phyloP scores from a whole-genome alignment of 805 yeast species.

The Cyberlindnera galapagoensis region DNA sequence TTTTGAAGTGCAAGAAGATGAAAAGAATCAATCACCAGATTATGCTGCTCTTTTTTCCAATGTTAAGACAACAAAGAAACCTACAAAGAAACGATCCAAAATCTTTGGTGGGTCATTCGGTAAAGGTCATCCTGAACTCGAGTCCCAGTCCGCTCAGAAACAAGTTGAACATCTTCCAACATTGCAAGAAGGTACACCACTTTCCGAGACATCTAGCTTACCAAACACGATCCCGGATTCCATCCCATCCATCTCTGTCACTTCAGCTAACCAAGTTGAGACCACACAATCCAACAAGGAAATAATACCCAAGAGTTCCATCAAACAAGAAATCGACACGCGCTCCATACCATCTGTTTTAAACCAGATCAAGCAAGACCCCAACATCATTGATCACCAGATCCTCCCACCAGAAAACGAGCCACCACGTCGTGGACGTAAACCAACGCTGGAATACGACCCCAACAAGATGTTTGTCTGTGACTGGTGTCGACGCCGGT shows the following conservation, averaged over 20 bases:
- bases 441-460: constrained; percentile 56
- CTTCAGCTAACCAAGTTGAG: too few species aligned
- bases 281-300: too few species aligned
- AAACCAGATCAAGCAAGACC: constrained; percentile 2
- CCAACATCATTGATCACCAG: background rate
- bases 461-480: constrained; percentile 53
- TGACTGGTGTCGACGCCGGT: constrained; percentile 55
- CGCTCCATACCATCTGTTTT: too few species aligned
- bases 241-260: too few species aligned
- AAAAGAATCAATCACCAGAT: constrained; percentile 22
- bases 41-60: constrained; percentile 26
- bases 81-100: constrained; percentile 10
- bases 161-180: constrained; percentile 6
- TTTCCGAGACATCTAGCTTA: constrained; percentile 3
- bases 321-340: too few species aligned
- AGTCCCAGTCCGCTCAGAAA: background rate
- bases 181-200: constrained; percentile 6
- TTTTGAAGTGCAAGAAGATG: constrained; percentile 1
- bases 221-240: too few species aligned
- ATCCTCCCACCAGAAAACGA: constrained; percentile 14
- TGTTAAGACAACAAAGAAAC: constrained; percentile 16
- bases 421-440: constrained; percentile 55
- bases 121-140: background rate
- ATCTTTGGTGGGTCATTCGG: constrained; percentile 1
- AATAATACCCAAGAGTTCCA: too few species aligned